A percentile compares a stretch with the other conserved stretches of the same genome.
Conservation (phyloP, 192 early-diverging fungal species). For the Thamnidium elegans region DNA sequence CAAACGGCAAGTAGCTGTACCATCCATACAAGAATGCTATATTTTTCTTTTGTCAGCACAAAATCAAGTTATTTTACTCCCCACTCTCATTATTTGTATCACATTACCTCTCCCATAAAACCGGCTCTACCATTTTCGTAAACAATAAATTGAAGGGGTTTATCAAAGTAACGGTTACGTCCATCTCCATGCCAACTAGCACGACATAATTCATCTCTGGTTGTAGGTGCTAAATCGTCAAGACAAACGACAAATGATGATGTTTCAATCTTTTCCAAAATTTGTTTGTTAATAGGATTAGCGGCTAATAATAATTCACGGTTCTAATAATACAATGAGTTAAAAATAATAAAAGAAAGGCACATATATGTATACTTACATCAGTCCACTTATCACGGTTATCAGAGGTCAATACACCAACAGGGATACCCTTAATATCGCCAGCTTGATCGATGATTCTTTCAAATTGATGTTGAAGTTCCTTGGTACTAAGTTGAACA, state of each 20-base stretch:
- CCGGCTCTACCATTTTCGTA: constrained; percentile 98
- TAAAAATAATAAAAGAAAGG: neutral
- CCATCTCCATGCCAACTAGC: constrained; percentile 97
- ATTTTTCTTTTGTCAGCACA: neutral
- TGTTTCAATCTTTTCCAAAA: constrained; percentile 81
- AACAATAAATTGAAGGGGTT: constrained; percentile 93
- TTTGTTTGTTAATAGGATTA: constrained; percentile 65
- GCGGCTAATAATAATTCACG: constrained; percentile 65
- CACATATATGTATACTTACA: constrained; percentile 33
- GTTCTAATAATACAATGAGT: constrained; percentile 30
- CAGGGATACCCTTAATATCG: constrained; percentile 58
- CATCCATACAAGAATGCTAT: constrained; percentile 91
- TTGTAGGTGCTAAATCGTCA: constrained; percentile 83
- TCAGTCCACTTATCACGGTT: constrained; percentile 94
- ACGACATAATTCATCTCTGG: constrained; percentile 82
- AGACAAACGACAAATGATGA: constrained; percentile 88
- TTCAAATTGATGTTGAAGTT: constrained; percentile 78
- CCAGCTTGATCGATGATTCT: constrained; percentile 70
- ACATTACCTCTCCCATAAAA: constrained; percentile 78
- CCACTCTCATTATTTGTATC: neutral
- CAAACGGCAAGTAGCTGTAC: constrained; percentile 83
- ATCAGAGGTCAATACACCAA: constrained; percentile 89
- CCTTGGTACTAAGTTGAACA: constrained; percentile 74
- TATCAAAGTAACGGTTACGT: constrained; percentile 97
- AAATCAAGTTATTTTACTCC: neutral